Evolutionary conservation across 2,329 filamentous ascomycete genomes (phyloP), one percentile per base, ranked within the genome.

Genomic region (Claviceps capensis): DNA sequence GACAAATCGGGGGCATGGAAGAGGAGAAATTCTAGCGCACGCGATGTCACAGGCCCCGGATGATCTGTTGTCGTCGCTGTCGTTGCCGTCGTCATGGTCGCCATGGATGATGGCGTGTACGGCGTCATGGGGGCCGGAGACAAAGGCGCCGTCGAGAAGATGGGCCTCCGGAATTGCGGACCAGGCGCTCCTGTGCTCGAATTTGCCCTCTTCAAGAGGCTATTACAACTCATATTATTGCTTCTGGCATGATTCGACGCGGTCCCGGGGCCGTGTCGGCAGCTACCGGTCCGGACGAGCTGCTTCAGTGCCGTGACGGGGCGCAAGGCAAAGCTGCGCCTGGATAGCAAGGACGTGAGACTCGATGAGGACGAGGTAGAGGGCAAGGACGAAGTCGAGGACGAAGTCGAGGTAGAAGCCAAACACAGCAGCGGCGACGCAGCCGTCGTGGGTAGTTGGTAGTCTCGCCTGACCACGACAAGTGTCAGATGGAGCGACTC

Each of bases 401-500:
- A 52, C 0, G 59, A 55, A 0, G 60, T 55, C n/a, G 11, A 42
- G 17, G 40, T 17, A 5, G n/a, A 42, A 42, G 40, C n/a, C n/a
- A 17, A 11, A 14, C 13, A 26, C 5, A 23, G 26, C 43, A 3
- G 14, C 48, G 49, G 52, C 26, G 57, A 53, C 14, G 63, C 56
- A 19, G 61, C 56, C 52, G 61, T 55, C 46, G 62, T 57, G n/a
- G 75, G 76, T 7, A 81, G 65, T 59, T 81, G 75, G 57, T 78
- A 76, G 53, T 80, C 76, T 46, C 74, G 72, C 41, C 75, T 71
- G 45, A 80, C 70, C 22, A 81, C 73, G 43, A 83, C 70, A 40
- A 83, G 72, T 17, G 76, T 80, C 50, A 83, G 67, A 59, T 78
- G 73, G 2, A 81, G 63, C 8, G 68, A 68, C 61, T 80, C 82